Evolutionary conservation across 2,329 filamentous ascomycete genomes (phyloP).

Genomic region (Hypoxylon sp.): DNA sequence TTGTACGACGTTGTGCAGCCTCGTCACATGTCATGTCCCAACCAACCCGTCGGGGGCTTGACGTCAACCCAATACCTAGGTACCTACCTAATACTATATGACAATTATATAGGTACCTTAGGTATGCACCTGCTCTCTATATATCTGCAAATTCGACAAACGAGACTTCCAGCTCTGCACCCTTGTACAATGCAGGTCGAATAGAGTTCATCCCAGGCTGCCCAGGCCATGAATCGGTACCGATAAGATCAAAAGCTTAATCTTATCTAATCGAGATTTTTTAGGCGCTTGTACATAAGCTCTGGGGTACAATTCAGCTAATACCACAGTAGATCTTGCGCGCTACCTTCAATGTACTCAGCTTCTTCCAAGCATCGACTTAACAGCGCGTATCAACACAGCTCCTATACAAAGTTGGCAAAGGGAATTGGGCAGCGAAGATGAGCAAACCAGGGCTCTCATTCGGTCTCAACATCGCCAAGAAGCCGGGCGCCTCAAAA

Average conservation of each 20-base stretch:
- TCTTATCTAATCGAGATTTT: slow-evolving; percentile 40
- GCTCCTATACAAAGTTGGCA: neutral
- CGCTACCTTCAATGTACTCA: slow-evolving; percentile 12
- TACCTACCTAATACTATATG: neutral
- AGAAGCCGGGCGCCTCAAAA: slow-evolving; percentile 67
- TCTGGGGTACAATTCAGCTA: slow-evolving; percentile 1
- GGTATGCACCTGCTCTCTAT: no score
- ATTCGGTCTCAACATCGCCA: slow-evolving; percentile 71
- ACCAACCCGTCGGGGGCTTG: neutral
- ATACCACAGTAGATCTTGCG: slow-evolving; percentile 21
- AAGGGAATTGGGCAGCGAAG: neutral
- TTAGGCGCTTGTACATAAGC: neutral
- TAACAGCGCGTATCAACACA: neutral
- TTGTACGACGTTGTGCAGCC: slow-evolving; percentile 4
- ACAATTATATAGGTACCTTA: no score
- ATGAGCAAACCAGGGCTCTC: slow-evolving; percentile 57
- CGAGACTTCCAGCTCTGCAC: neutral
- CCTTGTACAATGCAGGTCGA: slow-evolving; percentile 7
- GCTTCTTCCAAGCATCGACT: slow-evolving; percentile 11
- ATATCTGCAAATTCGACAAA: no score
- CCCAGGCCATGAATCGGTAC: neutral
- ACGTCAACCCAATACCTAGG: neutral
- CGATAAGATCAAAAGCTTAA: slow-evolving; percentile 30
- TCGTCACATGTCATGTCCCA: slow-evolving; percentile 8
- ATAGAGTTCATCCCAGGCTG: neutral